Percentiles rank a stretch among this genome's conserved stretches.
Evolutionary conservation across 495 filamentous ascomycete genomes (phyloP).

Genomic region (Penicillium cinerascens): DNA sequence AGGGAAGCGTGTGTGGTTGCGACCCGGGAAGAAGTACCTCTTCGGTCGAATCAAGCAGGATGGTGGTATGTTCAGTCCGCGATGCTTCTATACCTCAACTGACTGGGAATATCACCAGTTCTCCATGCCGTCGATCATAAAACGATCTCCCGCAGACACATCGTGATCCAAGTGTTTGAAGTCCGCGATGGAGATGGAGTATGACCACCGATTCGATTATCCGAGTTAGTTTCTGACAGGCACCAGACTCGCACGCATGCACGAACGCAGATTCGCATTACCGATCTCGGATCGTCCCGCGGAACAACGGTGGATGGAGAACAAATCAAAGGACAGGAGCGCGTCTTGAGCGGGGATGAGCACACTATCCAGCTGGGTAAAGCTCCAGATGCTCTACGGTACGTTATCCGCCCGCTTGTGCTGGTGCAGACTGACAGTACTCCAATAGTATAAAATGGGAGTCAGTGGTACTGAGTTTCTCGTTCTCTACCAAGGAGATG

Average conservation of each 20-base stretch:
- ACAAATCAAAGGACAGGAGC: conserved; percentile 53
- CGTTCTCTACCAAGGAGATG: conserved; percentile 70
- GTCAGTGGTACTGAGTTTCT: conserved; percentile 76
- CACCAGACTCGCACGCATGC: conserved; percentile 48
- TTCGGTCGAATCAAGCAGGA: conserved; percentile 64
- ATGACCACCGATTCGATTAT: conserved; percentile 21
- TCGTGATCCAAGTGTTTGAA: conserved; percentile 67
- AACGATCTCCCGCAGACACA: conserved; percentile 84
- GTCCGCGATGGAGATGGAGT: conserved; percentile 71
- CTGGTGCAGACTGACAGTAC: background rate
- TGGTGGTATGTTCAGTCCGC: conserved; percentile 27
- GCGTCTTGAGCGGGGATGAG: conserved; percentile 46
- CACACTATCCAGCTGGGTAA: conserved; percentile 66
- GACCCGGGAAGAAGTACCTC: conserved; percentile 76
- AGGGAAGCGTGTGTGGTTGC: conserved; percentile 78
- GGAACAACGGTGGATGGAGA: conserved; percentile 76
- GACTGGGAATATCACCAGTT: background rate
- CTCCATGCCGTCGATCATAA: conserved; percentile 58
- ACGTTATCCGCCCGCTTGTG: conserved; percentile 1
- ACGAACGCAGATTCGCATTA: conserved; percentile 61
- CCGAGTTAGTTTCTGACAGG: conserved; percentile 12
- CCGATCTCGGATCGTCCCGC: conserved; percentile 70
- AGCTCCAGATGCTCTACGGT: conserved; percentile 54
- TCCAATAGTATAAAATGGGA: conserved; percentile 71
- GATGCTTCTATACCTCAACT: conserved; percentile 3